A percentile compares a stretch with the other conserved stretches of the same genome.
Evolutionary conservation across 495 filamentous ascomycete genomes (phyloP).

Genomic region (Aspergillus kassunensis): DNA sequence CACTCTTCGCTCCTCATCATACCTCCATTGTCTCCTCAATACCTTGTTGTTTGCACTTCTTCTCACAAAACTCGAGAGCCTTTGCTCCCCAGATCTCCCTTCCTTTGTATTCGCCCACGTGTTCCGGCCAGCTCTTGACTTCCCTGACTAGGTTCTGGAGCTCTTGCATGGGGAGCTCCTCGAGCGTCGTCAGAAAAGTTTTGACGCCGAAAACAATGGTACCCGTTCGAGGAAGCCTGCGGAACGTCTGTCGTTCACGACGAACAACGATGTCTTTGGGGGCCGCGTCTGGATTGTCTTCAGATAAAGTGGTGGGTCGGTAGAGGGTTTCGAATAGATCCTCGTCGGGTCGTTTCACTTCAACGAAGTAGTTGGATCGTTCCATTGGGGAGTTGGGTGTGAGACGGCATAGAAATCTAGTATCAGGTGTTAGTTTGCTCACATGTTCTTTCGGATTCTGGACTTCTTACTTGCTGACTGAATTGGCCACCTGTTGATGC

Average conservation of each 20-base stretch:
- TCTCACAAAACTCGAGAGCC: constrained; percentile 42
- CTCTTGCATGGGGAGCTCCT: constrained; percentile 44
- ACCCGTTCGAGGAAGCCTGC: constrained; percentile 41
- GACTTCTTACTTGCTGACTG: constrained; percentile 54
- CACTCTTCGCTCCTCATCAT: constrained; percentile 10
- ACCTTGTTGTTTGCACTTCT: constrained; percentile 9
- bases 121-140: constrained; percentile 49
- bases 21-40: constrained; percentile 22
- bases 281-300: constrained; percentile 31
- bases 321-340: constrained; percentile 40
- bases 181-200: constrained; percentile 45
- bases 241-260: constrained; percentile 54
- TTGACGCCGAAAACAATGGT: constrained; percentile 54
- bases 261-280: constrained; percentile 45
- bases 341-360: constrained; percentile 42
- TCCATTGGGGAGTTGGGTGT: constrained; percentile 48
- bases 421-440: not conserved
- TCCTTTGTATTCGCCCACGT: constrained; percentile 52
- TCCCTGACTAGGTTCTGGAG: constrained; percentile 43
- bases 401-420: constrained; percentile 47
- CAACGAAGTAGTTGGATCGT: constrained; percentile 51
- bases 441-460: too few species aligned
- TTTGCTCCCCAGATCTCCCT: constrained; percentile 45
- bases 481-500: constrained; percentile 49
- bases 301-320: constrained; percentile 31